Percentiles rank a stretch among this genome's conserved stretches.
Conservation (phyloP, 2,329 filamentous ascomycete species). For the Fusarium sp. region DNA sequence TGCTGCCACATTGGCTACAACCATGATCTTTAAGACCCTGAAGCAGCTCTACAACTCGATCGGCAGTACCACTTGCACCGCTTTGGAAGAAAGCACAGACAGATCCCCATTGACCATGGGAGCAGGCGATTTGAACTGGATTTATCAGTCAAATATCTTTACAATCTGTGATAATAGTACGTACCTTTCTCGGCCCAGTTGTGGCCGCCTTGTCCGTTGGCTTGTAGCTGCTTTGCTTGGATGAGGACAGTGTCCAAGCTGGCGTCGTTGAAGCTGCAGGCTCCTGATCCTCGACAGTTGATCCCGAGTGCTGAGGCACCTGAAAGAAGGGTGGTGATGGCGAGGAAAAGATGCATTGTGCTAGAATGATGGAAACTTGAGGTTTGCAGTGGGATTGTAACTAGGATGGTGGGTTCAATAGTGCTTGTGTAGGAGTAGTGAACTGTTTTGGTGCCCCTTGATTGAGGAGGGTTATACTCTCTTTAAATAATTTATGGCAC, state of each 20-base stretch:
- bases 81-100: neutral
- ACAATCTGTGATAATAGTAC: neutral
- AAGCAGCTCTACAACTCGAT: neutral
- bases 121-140: neutral
- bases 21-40: neutral
- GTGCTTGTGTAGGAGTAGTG: neutral
- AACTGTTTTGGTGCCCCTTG: too few species aligned
- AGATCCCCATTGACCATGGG: neutral
- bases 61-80: neutral
- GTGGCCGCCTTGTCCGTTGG: neutral
- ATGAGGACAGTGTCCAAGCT: neutral
- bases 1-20: neutral
- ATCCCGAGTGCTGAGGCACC: neutral
- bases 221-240: neutral
- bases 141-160: neutral
- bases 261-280: neutral
- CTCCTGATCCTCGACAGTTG: neutral
- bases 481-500: too few species aligned
- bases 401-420: neutral
- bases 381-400: neutral
- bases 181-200: neutral
- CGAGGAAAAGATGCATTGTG: neutral
- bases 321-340: neutral
- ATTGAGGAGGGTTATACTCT: too few species aligned
- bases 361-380: neutral